Base-by-base conservation (phyloP, 1,139 yeast genomes). In the Groenewaldozyma auringiensis region DNA sequence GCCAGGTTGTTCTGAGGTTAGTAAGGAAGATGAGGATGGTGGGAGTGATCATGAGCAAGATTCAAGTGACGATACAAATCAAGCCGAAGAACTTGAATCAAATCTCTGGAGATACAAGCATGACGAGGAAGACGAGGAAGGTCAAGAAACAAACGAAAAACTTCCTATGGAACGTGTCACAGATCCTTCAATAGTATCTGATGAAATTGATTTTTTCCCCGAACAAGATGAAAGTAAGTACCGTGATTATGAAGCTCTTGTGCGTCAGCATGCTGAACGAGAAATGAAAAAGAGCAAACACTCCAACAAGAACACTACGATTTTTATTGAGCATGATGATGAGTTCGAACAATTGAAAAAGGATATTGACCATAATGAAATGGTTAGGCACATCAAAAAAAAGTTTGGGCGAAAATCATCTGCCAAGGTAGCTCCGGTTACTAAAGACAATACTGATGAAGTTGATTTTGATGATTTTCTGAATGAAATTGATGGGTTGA, bases 391-490 rank as follows among this genome's bases (percentile, higher is more conserved):
- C 37, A 52, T 59, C 35, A 51, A 49, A 36, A 49, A 49, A 16
- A 31, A 58, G 41, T 57, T 59, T 42, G 58, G 58, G 9, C 21
- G 22, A 21, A 25, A 16, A 13, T 13, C 40, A 25, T 18, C 40
- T 3, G 18, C 35, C 18, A 22, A 21, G 21, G 22, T 46, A 21
- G n/a, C n/a, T n/a, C n/a, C n/a, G n/a, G n/a, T n/a, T n/a, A n/a
- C n/a, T n/a, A n/a, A n/a, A n/a, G 36, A 34, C 11, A 29, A 37
- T 14, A 38, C 31, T 17, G 54, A 50, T 13, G 59, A 55, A 21
- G 62, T 59, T 21, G 65, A 61, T 35, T 56, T 61, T 42, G 64
- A 61, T 31, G 54, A 50, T 6, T 62, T 62, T 42, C 53, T 62
- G 51, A 58, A 55, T 31, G 54, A 50, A 8, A 44, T 54, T 13